Evolutionary conservation across 2,329 filamentous ascomycete genomes (phyloP), one percentile per base, ranked within the genome.

Genomic region (Ascosphaera apis): DNA sequence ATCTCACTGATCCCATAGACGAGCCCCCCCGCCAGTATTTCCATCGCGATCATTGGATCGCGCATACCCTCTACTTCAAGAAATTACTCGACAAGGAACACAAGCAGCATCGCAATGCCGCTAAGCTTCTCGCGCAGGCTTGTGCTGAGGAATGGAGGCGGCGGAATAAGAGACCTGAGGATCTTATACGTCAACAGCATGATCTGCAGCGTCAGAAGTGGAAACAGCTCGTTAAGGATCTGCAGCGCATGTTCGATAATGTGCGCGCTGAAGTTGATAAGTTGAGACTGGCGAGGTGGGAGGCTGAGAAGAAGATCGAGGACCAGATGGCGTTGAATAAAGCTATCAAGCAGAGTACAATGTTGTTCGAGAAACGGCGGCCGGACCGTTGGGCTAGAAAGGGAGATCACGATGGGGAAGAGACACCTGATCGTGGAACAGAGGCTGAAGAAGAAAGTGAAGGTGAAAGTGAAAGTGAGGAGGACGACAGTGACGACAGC

Each of bases 21-120:
- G 78, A 91, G 46, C 79, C 79, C 0, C 68, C 72, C 0, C 66
- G 68, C 36, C 81, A 88, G 47, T 95, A 81, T 62, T 73, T 77
- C n/a, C 83, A 91, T 45, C 68, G 72, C 48, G 84, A 95, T 48
- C 80, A 95, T 50, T 65, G 95, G 36, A 63, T 78, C 33, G 74
- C 75, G 33, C 84, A 91, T 41, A 75, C 78, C 39, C 50, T 76
- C 9, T 76, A 84, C 45, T 86, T 95, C 45, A 72, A 80, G 34
- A 78, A 73, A 46, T 63, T 95, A 25, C 69, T 95, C 58, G 56
- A 75, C 2, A 69, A 72, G 39, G 88, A 98, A 52, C 78, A 83
- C 45, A 69, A 70, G 42, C 66, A 74, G 9, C 86, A 95, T 53
- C 71, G 71, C 25, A 63, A 68, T n/a, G 63, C 67, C 2, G 86